Evolutionary conservation across 2,329 filamentous ascomycete species (phyloP), one percentile per base, ranked within the genome.

Genomic region (Amauroascus verrucosus): DNA sequence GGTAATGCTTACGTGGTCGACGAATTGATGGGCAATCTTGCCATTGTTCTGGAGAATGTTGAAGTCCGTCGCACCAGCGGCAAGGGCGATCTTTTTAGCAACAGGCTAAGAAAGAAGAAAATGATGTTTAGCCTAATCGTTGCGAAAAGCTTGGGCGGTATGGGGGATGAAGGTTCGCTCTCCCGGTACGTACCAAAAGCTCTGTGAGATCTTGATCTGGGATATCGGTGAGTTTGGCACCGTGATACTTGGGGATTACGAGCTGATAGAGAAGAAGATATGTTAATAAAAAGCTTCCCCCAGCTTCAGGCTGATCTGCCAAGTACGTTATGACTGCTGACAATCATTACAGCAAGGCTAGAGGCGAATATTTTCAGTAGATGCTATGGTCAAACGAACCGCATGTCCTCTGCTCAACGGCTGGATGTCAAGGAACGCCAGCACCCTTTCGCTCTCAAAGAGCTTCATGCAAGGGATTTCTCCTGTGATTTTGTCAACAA

Each of bases 31-130:
- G 16, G 93, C 93, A 64, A 91, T 80, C 20, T 80, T 77, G 50
- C 93, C 93, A 65, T 98, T 98, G 74, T 98, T 98, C 75, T 98
- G 93, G 56, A 98, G 75, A 47, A 98, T 80, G 66, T 98, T 98
- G 77, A 88, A 98, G 70, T 97, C 80, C 49, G 76, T 74, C 3
- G 85, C 83, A 35, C 87, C 87, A 3, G 81, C 82, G 26, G 89
- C 91, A 18, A 76, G 71, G 47, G 85, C 89, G 46, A 98, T 81
- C 70, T 86, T 91, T 79, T 95, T 96, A 46, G 88, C 84, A 14
- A 94, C 82, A 41, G 87, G 85, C 77, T 85, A 44, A 18, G 7
- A 32, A 37, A 11, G 33, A 18, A n/a, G 28, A 18, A 38, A 48
- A 13, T 30, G 13, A 1, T 45, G 3, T 45, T 45, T 45, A 22